Evolutionary conservation across 164 flowering plant genomes (phyloP).

Genomic region (Macadamia tetraphylla): DNA sequence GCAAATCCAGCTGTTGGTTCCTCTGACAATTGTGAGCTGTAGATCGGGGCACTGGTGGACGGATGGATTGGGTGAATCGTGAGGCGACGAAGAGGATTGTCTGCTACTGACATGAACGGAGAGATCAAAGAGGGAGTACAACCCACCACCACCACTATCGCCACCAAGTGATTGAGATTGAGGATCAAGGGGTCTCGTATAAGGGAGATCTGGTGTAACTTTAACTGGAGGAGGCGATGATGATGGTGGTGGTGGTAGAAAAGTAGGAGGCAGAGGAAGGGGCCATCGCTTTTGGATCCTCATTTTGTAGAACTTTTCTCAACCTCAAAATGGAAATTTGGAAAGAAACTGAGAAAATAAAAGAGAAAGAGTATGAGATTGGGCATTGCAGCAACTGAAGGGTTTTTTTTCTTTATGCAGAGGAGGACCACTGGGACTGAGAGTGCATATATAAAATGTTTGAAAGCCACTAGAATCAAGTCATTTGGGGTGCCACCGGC

Average conservation of each 20-base stretch:
- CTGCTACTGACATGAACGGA: not conserved
- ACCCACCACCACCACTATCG: too few species aligned
- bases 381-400: too few species aligned
- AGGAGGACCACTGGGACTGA: not conserved
- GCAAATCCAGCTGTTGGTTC: slow-evolving; percentile 3
- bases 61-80: not conserved
- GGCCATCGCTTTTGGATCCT: slow-evolving; percentile 24
- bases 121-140: slow-evolving; percentile 7
- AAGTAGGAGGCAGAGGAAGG: not conserved
- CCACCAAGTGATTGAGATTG: not conserved
- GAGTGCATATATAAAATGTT: slow-evolving; percentile 8
- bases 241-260: not conserved
- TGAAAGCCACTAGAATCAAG: too few species aligned
- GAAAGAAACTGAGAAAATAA: too few species aligned
- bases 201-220: slow-evolving; percentile 11
- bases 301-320: slow-evolving; percentile 4
- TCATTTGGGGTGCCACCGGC: too few species aligned
- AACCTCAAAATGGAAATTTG: too few species aligned
- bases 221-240: not conserved
- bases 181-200: not conserved
- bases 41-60: not conserved
- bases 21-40: not conserved
- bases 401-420: not conserved
- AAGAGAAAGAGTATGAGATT: too few species aligned
- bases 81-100: too few species aligned